These are phyloP conservation scores for Paecilomyces dactylethromorphus DNA, from an alignment of 2,329 filamentous ascomycete genomes.

Conservation along the genomic window DNA sequence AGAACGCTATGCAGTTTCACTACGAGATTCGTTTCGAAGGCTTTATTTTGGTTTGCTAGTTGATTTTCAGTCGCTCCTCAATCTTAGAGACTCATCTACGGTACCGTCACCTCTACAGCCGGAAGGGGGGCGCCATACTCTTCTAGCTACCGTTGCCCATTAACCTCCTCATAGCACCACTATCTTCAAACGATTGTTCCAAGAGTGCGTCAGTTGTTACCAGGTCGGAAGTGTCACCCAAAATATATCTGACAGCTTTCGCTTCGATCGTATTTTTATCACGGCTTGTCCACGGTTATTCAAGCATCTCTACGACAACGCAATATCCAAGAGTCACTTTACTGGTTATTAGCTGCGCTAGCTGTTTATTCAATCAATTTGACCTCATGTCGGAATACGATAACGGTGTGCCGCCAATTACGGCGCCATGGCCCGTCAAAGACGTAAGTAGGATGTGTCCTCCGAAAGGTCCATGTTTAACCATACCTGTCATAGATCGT, in stretches of 20 bases:
- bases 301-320: neutral
- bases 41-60: neutral
- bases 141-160: neutral
- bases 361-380: neutral
- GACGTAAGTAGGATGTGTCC: conserved; percentile 26
- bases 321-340: neutral
- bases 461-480: conserved; percentile 10
- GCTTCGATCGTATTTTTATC: neutral
- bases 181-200: neutral
- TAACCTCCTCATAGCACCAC: neutral
- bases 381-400: conserved; percentile 5
- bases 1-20: neutral
- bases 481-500: conserved; percentile 56
- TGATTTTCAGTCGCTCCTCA: neutral
- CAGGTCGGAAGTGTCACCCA: neutral
- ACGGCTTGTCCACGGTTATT: neutral
- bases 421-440: conserved; percentile 26
- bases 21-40: neutral
- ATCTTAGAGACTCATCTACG: neutral
- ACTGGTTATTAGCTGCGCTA: neutral
- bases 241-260: neutral
- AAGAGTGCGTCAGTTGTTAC: neutral
- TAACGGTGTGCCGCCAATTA: conserved; percentile 10
- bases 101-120: neutral
- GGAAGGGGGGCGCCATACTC: neutral